Evolutionary conservation across 2,329 filamentous ascomycete species (phyloP), one percentile per base, ranked within the genome.

Genomic region (Metarhizium humberi): DNA sequence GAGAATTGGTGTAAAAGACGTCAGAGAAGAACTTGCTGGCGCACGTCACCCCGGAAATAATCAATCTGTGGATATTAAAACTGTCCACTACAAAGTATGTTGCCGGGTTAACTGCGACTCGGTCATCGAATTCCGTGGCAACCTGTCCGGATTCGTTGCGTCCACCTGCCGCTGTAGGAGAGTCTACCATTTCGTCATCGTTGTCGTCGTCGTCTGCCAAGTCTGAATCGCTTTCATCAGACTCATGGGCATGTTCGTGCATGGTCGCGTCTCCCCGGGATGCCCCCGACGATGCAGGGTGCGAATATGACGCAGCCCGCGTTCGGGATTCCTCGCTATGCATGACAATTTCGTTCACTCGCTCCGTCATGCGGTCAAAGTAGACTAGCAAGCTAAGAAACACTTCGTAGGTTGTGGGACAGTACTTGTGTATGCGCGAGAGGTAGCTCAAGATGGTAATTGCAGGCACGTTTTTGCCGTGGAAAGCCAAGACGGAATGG

Each of bases 11-110:
- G 69, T 97, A 99, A 66, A 99, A 99, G 45, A 97, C 92, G 73
- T 99, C 83, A 5, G 92, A 97, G 73, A 99, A 99, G 78, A 97
- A 99, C 72, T 99, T 99, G 81, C 92, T 97, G 5, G 94, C 92
- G 71, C 94, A 97, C 3, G 94, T 99, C 48, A 99, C 94, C 40
- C 92, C 94, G 2, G 94, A 90, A 68, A 99, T 99, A 54, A 97
- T 92, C 55, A 99, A 77, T 55, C 94, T 86, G 69, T 99, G 94
- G 60, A 99, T 97, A 73, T 99, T 99, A 76, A 94, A 99, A 73
- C 94, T 97, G 73, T 99, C 94, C 11, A 97, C 94, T 45, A 97
- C 92, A 67, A 99, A 97, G 57, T 81, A 84, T 8, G 80, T 82
- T 5, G 78, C 77, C n/a, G 71, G 62, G 6, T 59, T 64, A 46